Evolutionary conservation across 139 green algal species (phyloP).

Genomic region (Zygnema circumcarinatum): DNA sequence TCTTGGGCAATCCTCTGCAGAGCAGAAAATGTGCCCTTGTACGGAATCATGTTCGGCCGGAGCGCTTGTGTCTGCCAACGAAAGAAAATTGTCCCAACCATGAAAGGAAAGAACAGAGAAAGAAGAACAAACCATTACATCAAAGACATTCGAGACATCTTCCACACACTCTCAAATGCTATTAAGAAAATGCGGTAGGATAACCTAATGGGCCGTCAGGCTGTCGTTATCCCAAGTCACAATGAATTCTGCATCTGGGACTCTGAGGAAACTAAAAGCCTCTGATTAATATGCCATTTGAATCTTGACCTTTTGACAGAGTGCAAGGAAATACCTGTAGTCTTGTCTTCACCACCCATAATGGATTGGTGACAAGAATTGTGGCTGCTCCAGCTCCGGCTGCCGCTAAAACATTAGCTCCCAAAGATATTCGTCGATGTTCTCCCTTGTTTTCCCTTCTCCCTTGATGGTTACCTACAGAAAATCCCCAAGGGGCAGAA

Average conservation of each 20-base stretch:
- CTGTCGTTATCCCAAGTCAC: no score
- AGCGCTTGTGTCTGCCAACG: constrained; percentile 26
- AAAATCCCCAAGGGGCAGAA: no score
- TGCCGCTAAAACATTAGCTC: constrained; percentile 49
- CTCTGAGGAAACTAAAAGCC: no score
- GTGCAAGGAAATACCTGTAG: constrained; percentile 75
- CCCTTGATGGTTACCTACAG: no score
- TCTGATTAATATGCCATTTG: no score
- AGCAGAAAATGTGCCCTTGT: constrained; percentile 75
- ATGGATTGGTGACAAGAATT: constrained; percentile 85
- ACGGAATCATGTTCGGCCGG: constrained; percentile 1
- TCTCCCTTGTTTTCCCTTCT: not conserved
- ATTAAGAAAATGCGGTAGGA: no score
- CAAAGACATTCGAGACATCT: no score
- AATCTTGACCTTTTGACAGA: no score
- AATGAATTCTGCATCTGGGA: no score
- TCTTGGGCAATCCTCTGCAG: constrained; percentile 81
- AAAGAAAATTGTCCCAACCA: not conserved
- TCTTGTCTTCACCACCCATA: constrained; percentile 97
- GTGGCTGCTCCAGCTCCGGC: constrained; percentile 85
- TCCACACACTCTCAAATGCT: no score
- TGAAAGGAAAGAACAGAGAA: not conserved
- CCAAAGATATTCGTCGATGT: constrained; percentile 4
- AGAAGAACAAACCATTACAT: not conserved
- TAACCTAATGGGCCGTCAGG: no score